Conservation (phyloP, 192 early-diverging fungal species). For the Coemansia biformis region DNA sequence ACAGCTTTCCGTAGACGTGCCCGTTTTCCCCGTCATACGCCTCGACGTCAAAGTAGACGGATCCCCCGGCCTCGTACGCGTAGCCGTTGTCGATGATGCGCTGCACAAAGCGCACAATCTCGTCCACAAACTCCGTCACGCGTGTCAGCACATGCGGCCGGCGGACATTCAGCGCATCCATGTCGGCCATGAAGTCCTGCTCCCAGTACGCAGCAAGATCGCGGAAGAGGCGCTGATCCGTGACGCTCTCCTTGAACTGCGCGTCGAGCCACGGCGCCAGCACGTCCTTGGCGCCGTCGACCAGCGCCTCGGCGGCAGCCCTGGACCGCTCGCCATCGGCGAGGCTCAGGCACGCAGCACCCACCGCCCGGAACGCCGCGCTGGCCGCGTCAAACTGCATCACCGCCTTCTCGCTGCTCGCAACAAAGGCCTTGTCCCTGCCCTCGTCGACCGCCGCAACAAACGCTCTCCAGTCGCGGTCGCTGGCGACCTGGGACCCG, state of each 20-base stretch:
- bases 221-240: constrained; percentile 86
- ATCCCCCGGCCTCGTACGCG: constrained; percentile 73
- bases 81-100: constrained; percentile 93
- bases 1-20: constrained; percentile 93
- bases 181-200: constrained; percentile 84
- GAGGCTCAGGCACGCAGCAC: constrained; percentile 10
- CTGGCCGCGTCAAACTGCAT: constrained; percentile 64
- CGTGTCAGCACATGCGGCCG: constrained; percentile 85
- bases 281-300: constrained; percentile 26
- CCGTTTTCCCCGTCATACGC: constrained; percentile 72
- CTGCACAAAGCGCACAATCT: constrained; percentile 86
- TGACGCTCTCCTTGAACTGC: constrained; percentile 58
- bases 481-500: constrained; percentile 38
- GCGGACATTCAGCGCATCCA: constrained; percentile 85
- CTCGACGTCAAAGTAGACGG: constrained; percentile 92
- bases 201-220: constrained; percentile 93
- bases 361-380: constrained; percentile 26
- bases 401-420: constrained; percentile 64
- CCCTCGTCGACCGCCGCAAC: constrained; percentile 50
- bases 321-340: constrained; percentile 25
- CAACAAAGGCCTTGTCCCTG: constrained; percentile 26
- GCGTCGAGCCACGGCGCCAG: constrained; percentile 45
- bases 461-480: constrained; percentile 58
- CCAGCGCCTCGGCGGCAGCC: constrained; percentile 40
- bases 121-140: constrained; percentile 94